phyloP scores from a whole-genome alignment of 2,329 filamentous ascomycete genomes.

The Aotearoamyces nothofagi region DNA sequence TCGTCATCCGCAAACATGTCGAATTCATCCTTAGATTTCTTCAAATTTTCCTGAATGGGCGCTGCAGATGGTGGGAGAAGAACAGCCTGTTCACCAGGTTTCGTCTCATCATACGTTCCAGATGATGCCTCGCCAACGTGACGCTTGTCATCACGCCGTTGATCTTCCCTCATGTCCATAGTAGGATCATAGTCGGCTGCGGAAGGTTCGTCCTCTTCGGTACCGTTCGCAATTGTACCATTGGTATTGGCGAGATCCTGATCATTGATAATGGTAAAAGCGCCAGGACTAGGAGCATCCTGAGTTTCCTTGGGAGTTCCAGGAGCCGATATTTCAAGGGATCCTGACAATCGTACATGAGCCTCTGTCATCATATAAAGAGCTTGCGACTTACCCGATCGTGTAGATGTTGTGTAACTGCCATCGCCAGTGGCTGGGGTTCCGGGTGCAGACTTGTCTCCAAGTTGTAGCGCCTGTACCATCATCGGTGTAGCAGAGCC shows the following conservation, averaged over 20 bases:
- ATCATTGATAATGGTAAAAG: conserved; percentile 50
- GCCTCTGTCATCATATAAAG: background rate
- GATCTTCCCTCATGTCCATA: conserved; percentile 75
- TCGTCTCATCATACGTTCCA: conserved; percentile 41
- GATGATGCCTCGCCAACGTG: conserved; percentile 39
- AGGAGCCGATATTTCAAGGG: conserved; percentile 20
- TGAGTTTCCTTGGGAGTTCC: conserved; percentile 14
- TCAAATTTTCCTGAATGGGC: conserved; percentile 19
- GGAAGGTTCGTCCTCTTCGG: conserved; percentile 61
- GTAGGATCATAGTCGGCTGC: conserved; percentile 88
- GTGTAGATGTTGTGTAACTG: conserved; percentile 10
- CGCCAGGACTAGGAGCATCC: conserved; percentile 20
- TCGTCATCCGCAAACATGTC: conserved; percentile 87
- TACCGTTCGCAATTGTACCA: conserved; percentile 20
- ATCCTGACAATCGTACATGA: conserved; percentile 10
- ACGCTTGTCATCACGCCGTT: conserved; percentile 51
- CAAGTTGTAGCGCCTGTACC: conserved; percentile 38
- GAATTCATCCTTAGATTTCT: conserved; percentile 45
- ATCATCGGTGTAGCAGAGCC: conserved; percentile 55
- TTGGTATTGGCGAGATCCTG: conserved; percentile 50
- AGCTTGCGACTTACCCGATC: conserved; percentile 21
- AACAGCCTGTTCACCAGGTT: conserved; percentile 35
- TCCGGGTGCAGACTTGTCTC: conserved; percentile 18
- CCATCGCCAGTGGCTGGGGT: conserved; percentile 7
- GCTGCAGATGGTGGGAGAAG: conserved; percentile 22